Percentiles rank a stretch among this genome's conserved stretches.
Evolutionary conservation across 352 stramenopile genomes (phyloP).

Genomic region (Pythium aquatile): DNA sequence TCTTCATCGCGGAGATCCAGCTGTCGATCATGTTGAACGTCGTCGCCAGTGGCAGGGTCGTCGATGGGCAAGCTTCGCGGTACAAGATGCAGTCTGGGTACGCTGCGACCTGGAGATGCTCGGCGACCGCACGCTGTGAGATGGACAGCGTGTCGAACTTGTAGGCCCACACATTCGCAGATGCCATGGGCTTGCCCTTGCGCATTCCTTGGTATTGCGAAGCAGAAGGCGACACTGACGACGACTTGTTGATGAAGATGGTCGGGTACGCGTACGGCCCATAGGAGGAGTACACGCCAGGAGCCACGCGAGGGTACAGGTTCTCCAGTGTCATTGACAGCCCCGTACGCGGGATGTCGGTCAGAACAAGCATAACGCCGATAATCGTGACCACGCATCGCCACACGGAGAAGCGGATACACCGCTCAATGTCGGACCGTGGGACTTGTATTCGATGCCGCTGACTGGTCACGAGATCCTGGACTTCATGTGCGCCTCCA

Average conservation of each 20-base stretch:
- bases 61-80: not conserved
- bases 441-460: constrained; percentile 2
- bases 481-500: not conserved
- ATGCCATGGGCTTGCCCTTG: not conserved
- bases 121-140: constrained; percentile 12
- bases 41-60: constrained; percentile 2
- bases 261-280: constrained; percentile 22
- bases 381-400: constrained; percentile 10
- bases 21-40: constrained; percentile 22
- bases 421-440: constrained; percentile 2
- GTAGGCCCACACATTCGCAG: constrained; percentile 18
- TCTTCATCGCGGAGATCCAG: not conserved
- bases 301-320: not conserved
- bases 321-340: constrained; percentile 8
- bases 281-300: constrained; percentile 10
- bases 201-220: not conserved
- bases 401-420: constrained; percentile 14
- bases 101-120: constrained; percentile 9
- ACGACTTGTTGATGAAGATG: constrained; percentile 5
- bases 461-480: not conserved
- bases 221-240: not conserved
- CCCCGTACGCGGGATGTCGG: constrained; percentile 45
- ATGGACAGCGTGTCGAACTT: constrained; percentile 29
- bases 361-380: constrained; percentile 13
- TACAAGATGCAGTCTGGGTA: constrained; percentile 24